A percentile compares a stretch with the other conserved stretches of the same genome.
Conservation (phyloP, 495 filamentous ascomycete species). For the Trichoderma asperelloides region DNA sequence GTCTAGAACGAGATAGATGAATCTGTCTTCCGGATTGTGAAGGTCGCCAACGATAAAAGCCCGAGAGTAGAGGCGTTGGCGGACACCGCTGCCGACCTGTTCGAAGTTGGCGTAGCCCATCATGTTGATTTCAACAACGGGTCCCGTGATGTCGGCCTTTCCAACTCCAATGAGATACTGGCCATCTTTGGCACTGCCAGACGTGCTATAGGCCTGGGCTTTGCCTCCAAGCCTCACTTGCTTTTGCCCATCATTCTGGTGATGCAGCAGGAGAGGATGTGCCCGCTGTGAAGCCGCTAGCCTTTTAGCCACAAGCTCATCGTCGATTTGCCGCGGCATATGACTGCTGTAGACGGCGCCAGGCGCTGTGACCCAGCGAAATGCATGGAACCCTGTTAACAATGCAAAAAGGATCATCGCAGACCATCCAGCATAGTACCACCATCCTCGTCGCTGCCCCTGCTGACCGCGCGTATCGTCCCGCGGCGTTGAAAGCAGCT, state of each 20-base stretch:
- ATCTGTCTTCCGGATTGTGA: slow-evolving; percentile 56
- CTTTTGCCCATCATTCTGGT: not conserved
- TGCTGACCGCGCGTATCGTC: not conserved
- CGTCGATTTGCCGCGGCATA: not conserved
- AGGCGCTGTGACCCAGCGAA: not conserved
- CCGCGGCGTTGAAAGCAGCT: not conserved
- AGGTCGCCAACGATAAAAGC: slow-evolving; percentile 80
- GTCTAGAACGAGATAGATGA: slow-evolving; percentile 84
- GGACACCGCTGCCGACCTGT: slow-evolving; percentile 78
- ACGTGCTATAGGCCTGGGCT: not conserved
- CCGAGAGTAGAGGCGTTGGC: slow-evolving; percentile 81
- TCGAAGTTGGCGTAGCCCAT: slow-evolving; percentile 90
- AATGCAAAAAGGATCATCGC: not conserved
- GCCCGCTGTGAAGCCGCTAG: not conserved
- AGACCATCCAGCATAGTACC: not conserved
- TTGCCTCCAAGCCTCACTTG: not conserved
- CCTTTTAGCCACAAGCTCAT: not conserved
- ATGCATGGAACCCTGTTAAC: not conserved
- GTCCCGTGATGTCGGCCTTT: slow-evolving; percentile 92
- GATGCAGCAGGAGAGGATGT: not conserved
- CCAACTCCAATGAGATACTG: slow-evolving; percentile 81
- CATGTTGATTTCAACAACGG: slow-evolving; percentile 83
- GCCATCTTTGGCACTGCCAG: slow-evolving; percentile 16
- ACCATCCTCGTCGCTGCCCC: not conserved
- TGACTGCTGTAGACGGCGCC: not conserved